Base-by-base conservation (phyloP, 768 basidiomycete genomes). In the Amanita fuliginea region DNA sequence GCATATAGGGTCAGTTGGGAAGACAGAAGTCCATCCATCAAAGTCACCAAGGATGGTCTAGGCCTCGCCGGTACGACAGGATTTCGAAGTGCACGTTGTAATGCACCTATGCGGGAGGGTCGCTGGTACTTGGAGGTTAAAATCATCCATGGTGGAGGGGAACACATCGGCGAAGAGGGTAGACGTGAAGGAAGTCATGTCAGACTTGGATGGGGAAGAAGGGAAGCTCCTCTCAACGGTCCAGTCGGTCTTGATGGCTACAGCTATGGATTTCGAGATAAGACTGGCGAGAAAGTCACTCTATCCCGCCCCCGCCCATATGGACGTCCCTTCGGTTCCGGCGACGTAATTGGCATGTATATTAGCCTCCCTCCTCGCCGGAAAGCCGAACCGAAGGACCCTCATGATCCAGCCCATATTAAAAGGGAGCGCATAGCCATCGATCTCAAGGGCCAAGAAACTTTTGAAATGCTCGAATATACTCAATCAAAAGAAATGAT, bases 231-330 rank as follows among this genome's bases (percentile, higher is more conserved):
- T n/a, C 70, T 98, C 37, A 95, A 96, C 56, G 91, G 81, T 0
- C 96, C 96, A 0, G 92, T 81, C 13, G 96, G 96, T 0, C 67
- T 94, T 9, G 96, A 99, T 58, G 94, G 86, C 2, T 97, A 98
- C 64, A 85, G 83, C 53, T 98, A 98, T 59, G 91, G 84, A 5
- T 75, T 83, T 57, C 80, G 95, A 45, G 96, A 99, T 74, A 91
- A 82, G 57, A 83, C 82, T 0, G 95, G 96, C 10, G 90, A 98
- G 54, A 93, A 89, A 65, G 82, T 95, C 37, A 83, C 86, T 1
- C 67, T 93, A 8, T 89, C 93, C 1, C 77, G 88, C 40, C 84
- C 84, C 10, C 77, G 80, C 41, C 73, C 83, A 6, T 98, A 96
- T 58, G 90, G 87, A 4, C 64, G 68, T 30, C 56, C 78, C 0